Evolutionary conservation across 768 basidiomycete species (phyloP).

Genomic region (Solioccasus polychromus): DNA sequence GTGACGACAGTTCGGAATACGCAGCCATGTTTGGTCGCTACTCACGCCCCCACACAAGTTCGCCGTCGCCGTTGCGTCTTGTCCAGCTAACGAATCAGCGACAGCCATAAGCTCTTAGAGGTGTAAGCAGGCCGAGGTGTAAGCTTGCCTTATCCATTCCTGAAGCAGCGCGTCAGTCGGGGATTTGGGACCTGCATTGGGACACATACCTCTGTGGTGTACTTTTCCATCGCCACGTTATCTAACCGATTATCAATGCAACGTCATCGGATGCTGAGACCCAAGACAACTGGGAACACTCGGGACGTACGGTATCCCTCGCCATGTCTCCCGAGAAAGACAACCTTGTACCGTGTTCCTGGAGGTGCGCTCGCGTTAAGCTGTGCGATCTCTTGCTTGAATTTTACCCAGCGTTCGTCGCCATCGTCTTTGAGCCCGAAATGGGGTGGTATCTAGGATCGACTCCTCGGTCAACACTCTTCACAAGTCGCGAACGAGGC

Average conservation of each 20-base stretch:
- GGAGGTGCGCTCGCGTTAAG: constrained; percentile 43
- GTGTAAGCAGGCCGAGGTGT: neutral
- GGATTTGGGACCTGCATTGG: neutral
- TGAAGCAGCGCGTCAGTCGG: constrained; percentile 11
- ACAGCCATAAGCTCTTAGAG: neutral
- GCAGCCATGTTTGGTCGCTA: constrained; percentile 9
- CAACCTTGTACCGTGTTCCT: constrained; percentile 52
- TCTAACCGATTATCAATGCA: constrained; percentile 53
- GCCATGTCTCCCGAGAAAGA: constrained; percentile 69
- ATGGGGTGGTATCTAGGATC: constrained; percentile 46
- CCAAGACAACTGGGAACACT: too few species aligned
- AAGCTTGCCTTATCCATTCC: constrained; percentile 59
- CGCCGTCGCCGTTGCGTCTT: constrained; percentile 58
- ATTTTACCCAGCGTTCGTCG: constrained; percentile 47
- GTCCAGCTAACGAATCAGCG: constrained; percentile 56
- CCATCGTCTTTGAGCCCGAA: constrained; percentile 60
- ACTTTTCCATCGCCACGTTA: constrained; percentile 67
- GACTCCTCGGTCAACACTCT: neutral
- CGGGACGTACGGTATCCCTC: constrained; percentile 62
- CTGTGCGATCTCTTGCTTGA: constrained; percentile 38
- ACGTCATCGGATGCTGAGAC: constrained; percentile 43
- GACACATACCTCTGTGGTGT: constrained; percentile 45
- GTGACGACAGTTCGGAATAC: neutral
- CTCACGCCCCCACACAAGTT: constrained; percentile 74
- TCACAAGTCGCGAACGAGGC: neutral